phyloP scores from a whole-genome alignment of 805 yeast species.

The Vanderwaltozyma verrucispora region DNA sequence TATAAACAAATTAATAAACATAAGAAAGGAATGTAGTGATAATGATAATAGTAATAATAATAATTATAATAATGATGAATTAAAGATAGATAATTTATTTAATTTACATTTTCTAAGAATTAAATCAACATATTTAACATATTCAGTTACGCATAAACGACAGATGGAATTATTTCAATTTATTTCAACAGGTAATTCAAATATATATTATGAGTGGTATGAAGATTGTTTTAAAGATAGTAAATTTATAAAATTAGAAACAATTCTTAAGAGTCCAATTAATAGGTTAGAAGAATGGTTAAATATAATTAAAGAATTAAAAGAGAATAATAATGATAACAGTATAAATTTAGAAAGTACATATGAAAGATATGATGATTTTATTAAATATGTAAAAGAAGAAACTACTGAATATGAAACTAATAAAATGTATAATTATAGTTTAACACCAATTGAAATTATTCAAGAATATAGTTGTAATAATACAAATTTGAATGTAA shows the following conservation, averaged over 20 bases:
- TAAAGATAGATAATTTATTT: conserved; percentile 25
- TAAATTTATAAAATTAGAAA: conserved; percentile 22
- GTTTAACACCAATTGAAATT: conserved; percentile 22
- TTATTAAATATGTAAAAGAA: conserved; percentile 8
- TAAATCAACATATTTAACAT: conserved; percentile 27
- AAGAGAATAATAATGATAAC: too few species aligned
- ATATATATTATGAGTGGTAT: conserved; percentile 26
- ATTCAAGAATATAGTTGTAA: conserved; percentile 17
- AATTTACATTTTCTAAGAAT: conserved; percentile 26
- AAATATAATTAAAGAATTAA: conserved; percentile 5
- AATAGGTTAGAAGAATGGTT: conserved; percentile 23
- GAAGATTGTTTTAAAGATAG: conserved; percentile 25
- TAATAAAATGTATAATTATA: conserved; percentile 14
- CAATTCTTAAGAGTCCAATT: conserved; percentile 27
- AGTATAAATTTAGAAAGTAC: background rate
- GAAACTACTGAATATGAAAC: conserved; percentile 14
- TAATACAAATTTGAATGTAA: background rate
- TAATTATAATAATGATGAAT: background rate
- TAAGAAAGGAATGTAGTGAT: background rate
- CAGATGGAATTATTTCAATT: conserved; percentile 23
- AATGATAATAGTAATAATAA: background rate
- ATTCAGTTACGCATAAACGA: conserved; percentile 23
- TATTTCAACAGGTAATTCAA: conserved; percentile 10
- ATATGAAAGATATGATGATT: conserved; percentile 7
- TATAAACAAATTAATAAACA: background rate